Base-by-base conservation (phyloP, 768 basidiomycete species). In the Kondoa subrosea region DNA sequence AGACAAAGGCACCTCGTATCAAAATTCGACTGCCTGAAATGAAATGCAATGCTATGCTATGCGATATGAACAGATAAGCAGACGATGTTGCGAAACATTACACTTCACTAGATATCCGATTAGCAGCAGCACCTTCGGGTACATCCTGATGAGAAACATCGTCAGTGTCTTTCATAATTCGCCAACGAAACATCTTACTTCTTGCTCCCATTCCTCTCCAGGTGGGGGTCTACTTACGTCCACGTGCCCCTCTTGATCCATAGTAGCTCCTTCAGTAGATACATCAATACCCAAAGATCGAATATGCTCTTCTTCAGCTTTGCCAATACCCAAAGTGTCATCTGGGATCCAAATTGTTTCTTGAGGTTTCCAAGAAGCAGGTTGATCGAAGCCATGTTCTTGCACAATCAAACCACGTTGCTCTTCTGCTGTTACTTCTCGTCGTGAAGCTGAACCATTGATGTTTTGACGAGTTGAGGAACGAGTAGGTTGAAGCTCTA, bases 261-360 rank as follows among this genome's bases (percentile, higher is more conserved):
- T 84, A 68, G 21, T 4, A 1, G 72, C 72, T 15, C 72, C 72
- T 26, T 71, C 65, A 30, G 69, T 50, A 50, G 70, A 69, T 15
- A 68, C 66, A 59, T 73, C 70, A 29, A 72, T 56, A 16, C 66
- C 68, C 16, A 70, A 69, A 31, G 79, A 80, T 69, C 72, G 75
- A 75, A 85, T 85, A 70, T 77, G 82, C 69, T 78, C 75, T 71
- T 81, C 83, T 78, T 89, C 88, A 67, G 81, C 83, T 32, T 75
- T 74, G 69, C 82, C 83, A 50, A 79, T 77, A 0, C 80, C 82
- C 65, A 89, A 73, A 8, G 85, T 85, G 17, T 96, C 92, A 50
- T 78, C 77, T 25, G 92, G 89, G 66, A 96, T 77, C 93, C 93
- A 97, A 31, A 96, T 79, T 1, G 84, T 80, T 70, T 85, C 81